These are phyloP conservation scores for Coemansia asiatica DNA, from an alignment of 192 early-diverging fungal species.

Conservation along the genomic window DNA sequence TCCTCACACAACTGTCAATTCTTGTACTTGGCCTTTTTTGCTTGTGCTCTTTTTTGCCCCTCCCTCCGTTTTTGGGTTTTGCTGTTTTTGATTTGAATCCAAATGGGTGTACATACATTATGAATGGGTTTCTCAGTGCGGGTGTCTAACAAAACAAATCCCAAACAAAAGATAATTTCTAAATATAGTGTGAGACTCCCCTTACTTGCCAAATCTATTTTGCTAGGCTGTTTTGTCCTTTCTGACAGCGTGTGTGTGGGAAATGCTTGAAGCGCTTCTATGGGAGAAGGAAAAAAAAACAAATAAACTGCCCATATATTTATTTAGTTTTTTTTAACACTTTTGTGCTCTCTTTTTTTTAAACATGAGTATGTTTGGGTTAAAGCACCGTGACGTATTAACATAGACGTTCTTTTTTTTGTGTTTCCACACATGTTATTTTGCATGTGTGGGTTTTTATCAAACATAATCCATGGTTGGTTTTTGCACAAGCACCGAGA, in stretches of 20 bases:
- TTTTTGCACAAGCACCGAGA: background rate
- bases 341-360: background rate
- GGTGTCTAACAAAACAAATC: slow-evolving; percentile 2
- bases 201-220: background rate
- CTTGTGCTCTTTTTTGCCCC: background rate
- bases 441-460: background rate
- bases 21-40: background rate
- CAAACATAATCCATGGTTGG: background rate
- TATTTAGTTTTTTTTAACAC: background rate
- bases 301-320: background rate
- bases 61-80: background rate
- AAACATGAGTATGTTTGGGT: background rate
- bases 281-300: too few species aligned
- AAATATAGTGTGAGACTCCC: slow-evolving; percentile 16
- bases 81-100: background rate
- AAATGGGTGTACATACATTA: background rate
- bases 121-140: background rate
- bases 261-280: background rate
- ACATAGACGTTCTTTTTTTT: background rate
- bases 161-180: background rate
- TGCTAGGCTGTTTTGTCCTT: background rate
- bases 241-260: slow-evolving; percentile 11
- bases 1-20: background rate
- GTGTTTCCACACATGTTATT: background rate
- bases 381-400: background rate